Evolutionary conservation across 257 asterid genomes (phyloP), one percentile per base, ranked within the genome.

Genomic region (Lithospermum erythrorhizon): DNA sequence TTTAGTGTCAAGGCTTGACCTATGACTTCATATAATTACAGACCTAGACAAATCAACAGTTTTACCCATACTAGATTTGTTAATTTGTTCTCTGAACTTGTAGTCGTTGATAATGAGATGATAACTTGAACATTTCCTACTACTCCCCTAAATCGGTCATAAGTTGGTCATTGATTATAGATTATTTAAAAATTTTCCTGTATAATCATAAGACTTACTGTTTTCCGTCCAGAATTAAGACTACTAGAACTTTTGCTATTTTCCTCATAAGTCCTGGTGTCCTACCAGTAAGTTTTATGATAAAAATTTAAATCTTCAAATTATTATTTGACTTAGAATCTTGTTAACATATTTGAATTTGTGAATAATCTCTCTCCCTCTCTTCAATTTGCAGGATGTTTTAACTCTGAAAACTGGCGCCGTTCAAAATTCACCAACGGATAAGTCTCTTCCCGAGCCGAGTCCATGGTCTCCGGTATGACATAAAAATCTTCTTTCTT

Each of bases 381-480:
- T 41, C 37, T 66, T 65, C 24, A 66, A 61, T 66, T 59, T 27
- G 69, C 94, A 91, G 98, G 96, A 84, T 56, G 77, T 91, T 66
- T 84, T 88, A 61, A 75, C 95, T 25, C 73, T 58, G 75, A 91
- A 91, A 75, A 65, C 93, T 21, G 96, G 98, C 57, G 93, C 93
- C 45, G 98, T 91, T 69, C 94, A 88, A 76, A 82, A 91, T 78
- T 91, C 98, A 61, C 98, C 98, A 37, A 75, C 91, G 1, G 95
- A 88, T 64, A 91, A 91, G 79, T 57, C 83, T 70, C 62, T 76
- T 59, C 94, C 95, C 62, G 96, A 88, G 76, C 95, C 96, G 66
- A 74, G 87, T 73, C 96, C 96, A 32, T 91, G 96, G 96, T 91
- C 98, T 53, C 98, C 98, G 85, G 98, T 91, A 88, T 61, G 83